A percentile compares a stretch with the other conserved stretches of the same genome.
phyloP scores from a whole-genome alignment of 1,284 basidiomycete species.

The Leucoagaricus sp. region DNA sequence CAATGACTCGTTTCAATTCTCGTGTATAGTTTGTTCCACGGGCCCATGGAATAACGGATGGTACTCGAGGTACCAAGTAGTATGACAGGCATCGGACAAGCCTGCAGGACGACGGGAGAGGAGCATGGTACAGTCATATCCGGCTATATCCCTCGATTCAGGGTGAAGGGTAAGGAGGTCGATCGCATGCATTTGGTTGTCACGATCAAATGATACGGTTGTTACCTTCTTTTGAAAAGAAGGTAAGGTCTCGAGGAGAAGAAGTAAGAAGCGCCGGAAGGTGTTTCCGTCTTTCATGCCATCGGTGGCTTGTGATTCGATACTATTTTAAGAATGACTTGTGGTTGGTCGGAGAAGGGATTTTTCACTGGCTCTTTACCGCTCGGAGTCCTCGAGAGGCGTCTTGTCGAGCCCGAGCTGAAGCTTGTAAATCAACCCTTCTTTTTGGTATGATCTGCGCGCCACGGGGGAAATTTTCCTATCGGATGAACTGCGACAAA shows the following conservation, averaged over 20 bases:
- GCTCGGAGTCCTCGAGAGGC: not conserved
- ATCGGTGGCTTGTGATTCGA: not conserved
- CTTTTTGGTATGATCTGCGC: not conserved
- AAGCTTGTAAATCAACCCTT: too few species aligned
- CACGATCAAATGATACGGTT: not conserved
- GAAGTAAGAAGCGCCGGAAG: not conserved
- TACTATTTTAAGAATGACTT: conserved; percentile 3
- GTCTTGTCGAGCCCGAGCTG: not conserved
- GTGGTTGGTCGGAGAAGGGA: not conserved
- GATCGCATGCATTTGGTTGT: not conserved
- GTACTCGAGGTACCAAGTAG: not conserved
- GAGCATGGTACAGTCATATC: conserved; percentile 13
- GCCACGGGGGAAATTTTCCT: not conserved
- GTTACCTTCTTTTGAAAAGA: not conserved
- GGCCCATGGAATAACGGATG: not conserved
- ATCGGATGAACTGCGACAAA: not conserved
- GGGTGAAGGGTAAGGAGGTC: conserved; percentile 3
- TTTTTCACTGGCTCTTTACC: not conserved
- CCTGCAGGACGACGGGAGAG: not conserved
- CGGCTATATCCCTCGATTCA: conserved; percentile 7
- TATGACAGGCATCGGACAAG: not conserved
- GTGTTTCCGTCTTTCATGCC: not conserved
- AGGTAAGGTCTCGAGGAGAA: not conserved
- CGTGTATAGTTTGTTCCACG: not conserved
- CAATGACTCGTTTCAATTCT: too few species aligned